Percentiles rank a stretch among this genome's conserved stretches.
Evolutionary conservation across 192 early-diverging fungal species (phyloP).

Genomic region (Coemansia sp.): DNA sequence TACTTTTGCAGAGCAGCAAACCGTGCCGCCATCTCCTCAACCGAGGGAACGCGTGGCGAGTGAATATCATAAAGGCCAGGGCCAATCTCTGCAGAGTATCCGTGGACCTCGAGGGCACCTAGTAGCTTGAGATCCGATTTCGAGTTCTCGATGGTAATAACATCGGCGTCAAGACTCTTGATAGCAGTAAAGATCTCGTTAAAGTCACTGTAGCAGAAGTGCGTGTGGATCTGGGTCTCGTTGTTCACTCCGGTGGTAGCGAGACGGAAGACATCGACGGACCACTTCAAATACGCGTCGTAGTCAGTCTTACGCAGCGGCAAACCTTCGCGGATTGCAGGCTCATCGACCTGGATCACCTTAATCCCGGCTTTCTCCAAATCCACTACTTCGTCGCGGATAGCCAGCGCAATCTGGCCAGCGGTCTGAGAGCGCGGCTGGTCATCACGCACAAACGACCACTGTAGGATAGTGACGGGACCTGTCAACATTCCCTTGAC

Average conservation of each 20-base stretch:
- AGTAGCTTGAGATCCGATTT: slow-evolving; percentile 97
- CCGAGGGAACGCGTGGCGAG: slow-evolving; percentile 91
- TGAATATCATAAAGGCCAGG: slow-evolving; percentile 99
- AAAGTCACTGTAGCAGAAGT: slow-evolving; percentile 99
- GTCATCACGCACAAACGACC: slow-evolving; percentile 99
- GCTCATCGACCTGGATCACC: slow-evolving; percentile 97
- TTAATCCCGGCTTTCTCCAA: slow-evolving; percentile 89
- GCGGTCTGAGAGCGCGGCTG: slow-evolving; percentile 81
- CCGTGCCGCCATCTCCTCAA: slow-evolving; percentile 84
- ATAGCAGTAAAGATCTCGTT: slow-evolving; percentile 97
- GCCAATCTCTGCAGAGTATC: slow-evolving; percentile 88
- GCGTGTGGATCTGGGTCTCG: slow-evolving; percentile 94
- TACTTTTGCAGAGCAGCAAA: slow-evolving; percentile 82
- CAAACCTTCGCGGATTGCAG: slow-evolving; percentile 97
- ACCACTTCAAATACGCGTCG: slow-evolving; percentile 91
- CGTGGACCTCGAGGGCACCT: slow-evolving; percentile 75
- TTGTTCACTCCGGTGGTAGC: slow-evolving; percentile 81
- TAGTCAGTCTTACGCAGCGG: slow-evolving; percentile 86
- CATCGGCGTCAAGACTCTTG: slow-evolving; percentile 89
- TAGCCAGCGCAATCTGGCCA: slow-evolving; percentile 88
- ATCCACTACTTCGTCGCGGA: slow-evolving; percentile 94
- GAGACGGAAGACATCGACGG: slow-evolving; percentile 89
- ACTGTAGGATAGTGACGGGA: slow-evolving; percentile 95
- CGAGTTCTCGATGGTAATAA: slow-evolving; percentile 97
- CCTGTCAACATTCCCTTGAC: slow-evolving; percentile 99